A percentile compares a stretch with the other conserved stretches of the same genome.
Conservation (phyloP, 345 rosid species). For the Populus euphratica region DNA sequence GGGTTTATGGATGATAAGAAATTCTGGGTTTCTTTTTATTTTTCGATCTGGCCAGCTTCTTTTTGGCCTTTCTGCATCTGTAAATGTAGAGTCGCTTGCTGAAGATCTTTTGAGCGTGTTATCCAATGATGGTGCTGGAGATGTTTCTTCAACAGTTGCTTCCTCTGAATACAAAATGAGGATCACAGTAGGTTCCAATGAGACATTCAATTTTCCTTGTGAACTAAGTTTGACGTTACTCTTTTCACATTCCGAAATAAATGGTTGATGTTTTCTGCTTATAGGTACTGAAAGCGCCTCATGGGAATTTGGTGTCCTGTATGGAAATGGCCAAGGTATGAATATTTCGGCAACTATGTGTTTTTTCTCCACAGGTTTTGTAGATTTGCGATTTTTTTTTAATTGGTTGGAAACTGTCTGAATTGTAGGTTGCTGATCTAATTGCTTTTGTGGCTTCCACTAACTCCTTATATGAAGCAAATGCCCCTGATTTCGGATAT, state of each 20-base stretch:
- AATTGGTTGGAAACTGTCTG: slow-evolving; percentile 7
- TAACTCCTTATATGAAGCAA: slow-evolving; percentile 50
- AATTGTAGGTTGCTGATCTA: slow-evolving; percentile 82
- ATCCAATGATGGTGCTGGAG: slow-evolving; percentile 38
- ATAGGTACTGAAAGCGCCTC: slow-evolving; percentile 78
- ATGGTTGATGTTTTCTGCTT: slow-evolving; percentile 3
- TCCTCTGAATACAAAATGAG: slow-evolving; percentile 71
- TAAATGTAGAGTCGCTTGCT: slow-evolving; percentile 50
- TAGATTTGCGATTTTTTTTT: neutral
- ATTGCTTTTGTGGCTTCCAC: slow-evolving; percentile 91
- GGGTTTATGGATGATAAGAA: too few species aligned
- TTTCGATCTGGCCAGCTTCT: slow-evolving; percentile 49
- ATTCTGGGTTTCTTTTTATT: neutral
- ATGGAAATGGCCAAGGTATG: slow-evolving; percentile 95
- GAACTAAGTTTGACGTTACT: neutral
- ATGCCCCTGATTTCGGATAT: slow-evolving; percentile 25
- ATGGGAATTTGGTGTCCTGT: slow-evolving; percentile 72
- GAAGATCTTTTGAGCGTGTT: slow-evolving; percentile 52
- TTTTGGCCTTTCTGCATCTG: slow-evolving; percentile 70
- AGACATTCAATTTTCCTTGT: neutral
- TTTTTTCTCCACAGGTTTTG: neutral
- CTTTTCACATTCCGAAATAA: too few species aligned
- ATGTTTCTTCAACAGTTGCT: slow-evolving; percentile 47
- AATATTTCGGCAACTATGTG: neutral
- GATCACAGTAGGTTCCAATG: slow-evolving; percentile 49